These are phyloP conservation scores for Pseudonitzschia multiseries DNA, from an alignment of 108 stramenopile species.

Conservation along the genomic window DNA sequence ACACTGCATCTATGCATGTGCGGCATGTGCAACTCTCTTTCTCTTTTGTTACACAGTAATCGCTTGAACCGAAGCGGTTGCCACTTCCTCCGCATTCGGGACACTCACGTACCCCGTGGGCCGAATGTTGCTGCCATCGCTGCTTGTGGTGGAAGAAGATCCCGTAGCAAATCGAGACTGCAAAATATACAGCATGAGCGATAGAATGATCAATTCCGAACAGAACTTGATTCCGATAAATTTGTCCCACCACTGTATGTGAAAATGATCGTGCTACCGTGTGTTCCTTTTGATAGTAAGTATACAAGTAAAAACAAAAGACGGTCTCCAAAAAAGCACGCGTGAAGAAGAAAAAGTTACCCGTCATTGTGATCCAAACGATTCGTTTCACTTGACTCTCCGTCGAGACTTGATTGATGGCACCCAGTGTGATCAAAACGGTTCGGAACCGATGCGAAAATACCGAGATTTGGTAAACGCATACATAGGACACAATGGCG, in stretches of 20 bases:
- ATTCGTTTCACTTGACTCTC: conserved; percentile 93
- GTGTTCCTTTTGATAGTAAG: conserved; percentile 78
- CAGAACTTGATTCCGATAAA: conserved; percentile 87
- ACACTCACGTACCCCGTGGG: conserved; percentile 38
- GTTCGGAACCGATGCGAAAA: conserved; percentile 93
- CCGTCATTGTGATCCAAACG: conserved; percentile 94
- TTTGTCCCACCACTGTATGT: conserved; percentile 82
- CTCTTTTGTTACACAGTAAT: not conserved
- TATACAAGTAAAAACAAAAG: conserved; percentile 65
- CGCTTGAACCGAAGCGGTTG: not conserved
- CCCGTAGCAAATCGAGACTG: conserved; percentile 74
- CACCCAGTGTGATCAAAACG: conserved; percentile 90
- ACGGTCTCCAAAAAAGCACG: conserved; percentile 84
- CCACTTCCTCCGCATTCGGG: conserved; percentile 27
- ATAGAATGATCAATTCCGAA: conserved; percentile 86
- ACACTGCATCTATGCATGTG: not conserved
- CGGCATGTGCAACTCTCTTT: not conserved
- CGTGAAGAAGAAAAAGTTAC: conserved; percentile 93
- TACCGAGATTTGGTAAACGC: conserved; percentile 91
- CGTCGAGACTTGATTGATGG: conserved; percentile 94
- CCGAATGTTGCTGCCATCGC: conserved; percentile 1
- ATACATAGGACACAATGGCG: conserved; percentile 80
- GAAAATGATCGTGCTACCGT: conserved; percentile 78
- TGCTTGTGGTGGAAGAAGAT: conserved; percentile 8
- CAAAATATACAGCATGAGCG: conserved; percentile 90